These are phyloP conservation scores for Penicillium sp. DNA, from an alignment of 2,329 filamentous ascomycete species.

Conservation along the genomic window DNA sequence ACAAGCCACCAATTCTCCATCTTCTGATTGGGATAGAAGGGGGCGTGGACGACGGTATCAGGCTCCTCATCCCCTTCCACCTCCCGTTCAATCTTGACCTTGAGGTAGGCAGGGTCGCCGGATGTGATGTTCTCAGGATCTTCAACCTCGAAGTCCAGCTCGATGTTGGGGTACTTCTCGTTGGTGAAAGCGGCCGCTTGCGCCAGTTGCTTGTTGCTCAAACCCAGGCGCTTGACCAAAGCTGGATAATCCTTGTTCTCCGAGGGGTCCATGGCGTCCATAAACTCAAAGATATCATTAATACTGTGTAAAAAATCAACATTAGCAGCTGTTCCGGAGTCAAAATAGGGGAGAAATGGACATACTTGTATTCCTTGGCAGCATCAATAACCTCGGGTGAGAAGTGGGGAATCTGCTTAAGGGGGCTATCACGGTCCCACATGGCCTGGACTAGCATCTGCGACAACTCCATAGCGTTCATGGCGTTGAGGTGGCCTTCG, in stretches of 20 bases:
- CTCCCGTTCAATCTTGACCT: slow-evolving; percentile 81
- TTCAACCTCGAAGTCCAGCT: slow-evolving; percentile 82
- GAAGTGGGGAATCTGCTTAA: slow-evolving; percentile 98
- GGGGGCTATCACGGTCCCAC: slow-evolving; percentile 96
- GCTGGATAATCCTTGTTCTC: slow-evolving; percentile 80
- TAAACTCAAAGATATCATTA: slow-evolving; percentile 95
- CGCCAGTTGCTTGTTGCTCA: slow-evolving; percentile 77
- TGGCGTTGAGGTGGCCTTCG: slow-evolving; percentile 93
- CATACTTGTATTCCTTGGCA: slow-evolving; percentile 74
- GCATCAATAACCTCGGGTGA: slow-evolving; percentile 77
- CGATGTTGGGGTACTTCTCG: slow-evolving; percentile 90
- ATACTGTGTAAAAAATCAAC: slow-evolving; percentile 55
- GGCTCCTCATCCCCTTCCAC: slow-evolving; percentile 70
- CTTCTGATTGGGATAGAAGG: slow-evolving; percentile 90
- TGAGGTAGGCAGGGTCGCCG: slow-evolving; percentile 77
- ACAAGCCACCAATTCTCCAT: slow-evolving; percentile 99
- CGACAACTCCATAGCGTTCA: slow-evolving; percentile 98
- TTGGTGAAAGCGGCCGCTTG: slow-evolving; percentile 96
- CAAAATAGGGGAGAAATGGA: not conserved
- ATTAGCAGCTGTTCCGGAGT: slow-evolving; percentile 26
- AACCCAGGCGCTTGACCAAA: slow-evolving; percentile 73
- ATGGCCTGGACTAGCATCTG: slow-evolving; percentile 99
- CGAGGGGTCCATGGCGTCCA: slow-evolving; percentile 96
- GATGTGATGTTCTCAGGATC: slow-evolving; percentile 78
- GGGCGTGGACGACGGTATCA: slow-evolving; percentile 85